Base-by-base conservation (phyloP, 805 yeast genomes). In the Metschnikowia borealis region DNA sequence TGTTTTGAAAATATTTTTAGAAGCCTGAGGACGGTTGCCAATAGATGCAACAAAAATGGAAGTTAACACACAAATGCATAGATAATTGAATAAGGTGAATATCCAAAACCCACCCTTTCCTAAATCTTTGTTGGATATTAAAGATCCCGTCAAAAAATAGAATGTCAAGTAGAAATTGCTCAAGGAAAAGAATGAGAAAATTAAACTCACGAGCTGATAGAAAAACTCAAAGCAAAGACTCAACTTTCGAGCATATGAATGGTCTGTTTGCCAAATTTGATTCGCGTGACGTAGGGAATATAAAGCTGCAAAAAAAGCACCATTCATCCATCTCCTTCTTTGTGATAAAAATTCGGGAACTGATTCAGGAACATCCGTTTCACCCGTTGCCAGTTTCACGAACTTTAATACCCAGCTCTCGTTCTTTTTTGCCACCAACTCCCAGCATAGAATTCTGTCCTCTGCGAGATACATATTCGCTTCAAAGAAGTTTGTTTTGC, bases 1-100 rank as follows among this genome's bases (percentile, higher is more conserved):
- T 0, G 78, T 69, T 61, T 88, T 75, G 69, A 90, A 94, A 46
- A 92, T 68, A 47, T 80, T 83, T 50, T 84, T 84, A 0, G 97
- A 92, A 33, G 99, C 99, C 60, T 94, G 98, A 2, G 99, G 99
- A 62, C 98, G 80, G 64, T 94, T 94, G 56, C 99, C 99, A 80
- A 94, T 87, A 0, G 97, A 90, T 35, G 91, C 87, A 57, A 94
- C 85, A 62, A 94, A 87, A 68, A 90, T 84, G n/a, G 95, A 82
- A 11, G 94, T 84, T 59, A 94, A 76, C 17, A 87, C 85, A 65
- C 95, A 83, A 48, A 90, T 78, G 61, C 92, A 82, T 53, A 89
- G 70, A 65, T 94, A 91, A 66, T 90, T 89, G 82, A 94, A 83
- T 40, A 91, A 77, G 45, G 90, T 85, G 67, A 91, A 92, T 26